These are phyloP conservation scores for Spizellomyces sp. DNA, from an alignment of 192 early-diverging fungal genomes.

Conservation along the genomic window DNA sequence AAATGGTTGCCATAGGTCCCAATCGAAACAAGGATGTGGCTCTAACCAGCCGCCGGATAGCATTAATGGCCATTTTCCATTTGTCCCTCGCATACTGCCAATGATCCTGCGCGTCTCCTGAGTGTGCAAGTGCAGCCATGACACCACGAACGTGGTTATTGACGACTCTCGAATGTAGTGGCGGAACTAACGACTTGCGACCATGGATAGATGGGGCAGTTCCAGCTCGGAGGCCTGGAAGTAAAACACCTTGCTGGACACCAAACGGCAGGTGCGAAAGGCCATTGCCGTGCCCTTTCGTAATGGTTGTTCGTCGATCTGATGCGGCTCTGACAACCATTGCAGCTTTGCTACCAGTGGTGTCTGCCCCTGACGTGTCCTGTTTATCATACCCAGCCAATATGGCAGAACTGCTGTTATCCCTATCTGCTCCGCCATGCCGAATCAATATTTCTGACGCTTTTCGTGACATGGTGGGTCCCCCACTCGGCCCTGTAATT, in stretches of 20 bases:
- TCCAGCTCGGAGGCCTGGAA: not conserved
- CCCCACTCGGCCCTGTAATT: too few species aligned
- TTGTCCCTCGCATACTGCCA: not conserved
- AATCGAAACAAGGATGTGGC: conserved; percentile 22
- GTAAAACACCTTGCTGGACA: not conserved
- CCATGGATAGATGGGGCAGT: not conserved
- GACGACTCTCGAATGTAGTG: not conserved
- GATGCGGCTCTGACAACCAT: not conserved
- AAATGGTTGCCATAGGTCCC: not conserved
- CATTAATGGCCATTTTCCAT: conserved; percentile 21
- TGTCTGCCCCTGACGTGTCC: too few species aligned
- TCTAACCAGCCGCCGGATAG: conserved; percentile 3
- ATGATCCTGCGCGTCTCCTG: not conserved
- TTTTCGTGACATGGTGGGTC: too few species aligned
- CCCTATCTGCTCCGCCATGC: too few species aligned
- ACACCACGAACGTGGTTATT: not conserved
- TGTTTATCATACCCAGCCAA: too few species aligned
- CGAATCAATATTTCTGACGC: too few species aligned
- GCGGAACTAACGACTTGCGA: not conserved
- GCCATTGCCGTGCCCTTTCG: not conserved
- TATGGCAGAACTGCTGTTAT: too few species aligned
- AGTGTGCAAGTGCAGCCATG: too few species aligned
- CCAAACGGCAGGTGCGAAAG: not conserved
- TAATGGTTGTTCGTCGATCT: not conserved
- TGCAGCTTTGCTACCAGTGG: too few species aligned